These are phyloP conservation scores for Hymenoscyphus infarciens DNA, from an alignment of 2,329 filamentous ascomycete genomes.

Conservation along the genomic window DNA sequence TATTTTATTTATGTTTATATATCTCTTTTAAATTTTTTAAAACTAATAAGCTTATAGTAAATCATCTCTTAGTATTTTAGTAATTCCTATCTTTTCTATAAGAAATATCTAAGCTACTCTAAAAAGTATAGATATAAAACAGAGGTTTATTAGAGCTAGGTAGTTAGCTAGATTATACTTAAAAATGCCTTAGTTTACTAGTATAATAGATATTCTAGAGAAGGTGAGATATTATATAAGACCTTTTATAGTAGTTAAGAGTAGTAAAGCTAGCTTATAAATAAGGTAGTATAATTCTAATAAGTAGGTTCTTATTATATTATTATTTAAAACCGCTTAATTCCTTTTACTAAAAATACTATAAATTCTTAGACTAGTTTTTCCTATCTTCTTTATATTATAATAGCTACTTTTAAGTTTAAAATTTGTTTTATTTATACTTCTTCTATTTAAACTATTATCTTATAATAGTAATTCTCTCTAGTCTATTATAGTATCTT, in stretches of 20 bases:
- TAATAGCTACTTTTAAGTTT: slow-evolving; percentile 16
- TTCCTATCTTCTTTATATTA: background rate
- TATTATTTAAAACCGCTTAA: no score
- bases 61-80: no score
- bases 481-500: background rate
- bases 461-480: slow-evolving; percentile 12
- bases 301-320: no score
- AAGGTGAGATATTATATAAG: background rate
- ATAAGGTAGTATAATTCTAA: no score
- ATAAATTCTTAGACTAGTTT: background rate
- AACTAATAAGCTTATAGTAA: no score
- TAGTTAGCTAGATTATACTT: background rate
- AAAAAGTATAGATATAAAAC: no score
- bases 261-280: no score
- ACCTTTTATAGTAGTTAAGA: background rate
- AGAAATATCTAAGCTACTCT: no score
- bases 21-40: no score
- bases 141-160: background rate
- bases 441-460: slow-evolving; percentile 16
- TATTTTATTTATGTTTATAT: no score
- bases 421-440: slow-evolving; percentile 18
- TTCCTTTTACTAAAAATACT: background rate
- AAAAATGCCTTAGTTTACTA: slow-evolving; percentile 6
- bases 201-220: background rate
- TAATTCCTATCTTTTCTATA: no score